Evolutionary conservation across 257 asterid genomes (phyloP).

Genomic region (Buddleja alternifolia): DNA sequence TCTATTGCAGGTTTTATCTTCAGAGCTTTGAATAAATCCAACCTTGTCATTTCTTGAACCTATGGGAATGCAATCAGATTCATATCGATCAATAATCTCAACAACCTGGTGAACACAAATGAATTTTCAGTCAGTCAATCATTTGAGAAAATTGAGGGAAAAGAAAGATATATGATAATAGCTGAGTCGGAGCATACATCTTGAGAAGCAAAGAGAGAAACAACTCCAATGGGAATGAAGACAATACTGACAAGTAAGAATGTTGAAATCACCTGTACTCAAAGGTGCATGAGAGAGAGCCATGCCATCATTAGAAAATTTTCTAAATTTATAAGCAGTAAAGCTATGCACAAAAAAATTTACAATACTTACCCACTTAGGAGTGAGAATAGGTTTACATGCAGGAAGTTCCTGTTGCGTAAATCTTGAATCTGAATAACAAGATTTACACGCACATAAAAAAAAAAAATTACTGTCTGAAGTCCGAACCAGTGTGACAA

Average conservation of each 20-base stretch:
- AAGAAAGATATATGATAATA: neutral
- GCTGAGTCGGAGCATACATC: conserved; percentile 41
- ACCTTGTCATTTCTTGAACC: conserved; percentile 41
- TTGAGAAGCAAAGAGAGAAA: conserved; percentile 77
- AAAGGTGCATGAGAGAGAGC: conserved; percentile 15
- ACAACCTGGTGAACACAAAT: conserved; percentile 48
- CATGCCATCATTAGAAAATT: conserved; percentile 14
- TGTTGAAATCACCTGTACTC: conserved; percentile 75
- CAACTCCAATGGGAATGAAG: conserved; percentile 90
- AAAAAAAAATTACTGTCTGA: neutral
- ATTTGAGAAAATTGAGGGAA: neutral
- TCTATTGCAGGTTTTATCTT: conserved; percentile 52
- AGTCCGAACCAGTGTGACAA: neutral
- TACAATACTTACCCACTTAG: conserved; percentile 88
- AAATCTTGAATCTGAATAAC: conserved; percentile 85
- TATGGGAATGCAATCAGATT: conserved; percentile 51
- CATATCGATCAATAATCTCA: conserved; percentile 62
- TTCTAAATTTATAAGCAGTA: neutral
- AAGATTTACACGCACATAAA: neutral
- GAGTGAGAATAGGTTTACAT: conserved; percentile 96
- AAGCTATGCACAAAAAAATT: conserved; percentile 11
- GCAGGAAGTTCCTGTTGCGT: conserved; percentile 99
- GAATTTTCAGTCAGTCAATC: conserved; percentile 27
- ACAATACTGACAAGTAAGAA: conserved; percentile 72
- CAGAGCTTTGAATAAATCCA: conserved; percentile 49